Percentiles rank a stretch among this genome's conserved stretches.
Evolutionary conservation across 768 basidiomycete species (phyloP).

Genomic region (Melanogaster broomeanus): DNA sequence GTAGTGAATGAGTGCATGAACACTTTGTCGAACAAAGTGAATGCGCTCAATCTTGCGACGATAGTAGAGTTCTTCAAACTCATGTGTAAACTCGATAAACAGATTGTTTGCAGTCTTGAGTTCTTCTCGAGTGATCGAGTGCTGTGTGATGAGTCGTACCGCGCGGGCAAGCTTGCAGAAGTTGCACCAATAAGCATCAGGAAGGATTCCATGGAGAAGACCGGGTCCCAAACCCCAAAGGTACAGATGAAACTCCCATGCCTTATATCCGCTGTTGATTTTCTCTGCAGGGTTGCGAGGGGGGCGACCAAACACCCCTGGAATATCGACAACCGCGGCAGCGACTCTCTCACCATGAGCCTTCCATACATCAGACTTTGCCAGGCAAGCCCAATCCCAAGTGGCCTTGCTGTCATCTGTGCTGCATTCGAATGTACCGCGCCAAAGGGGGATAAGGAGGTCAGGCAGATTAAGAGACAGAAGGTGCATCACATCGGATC

Average conservation of each 20-base stretch:
- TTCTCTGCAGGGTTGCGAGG: slow-evolving; percentile 23
- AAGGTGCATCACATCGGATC: slow-evolving; percentile 44
- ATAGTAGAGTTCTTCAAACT: too few relatives aligned
- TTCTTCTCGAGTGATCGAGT: too few relatives aligned
- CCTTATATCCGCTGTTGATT: slow-evolving; percentile 24
- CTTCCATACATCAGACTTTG: slow-evolving; percentile 22
- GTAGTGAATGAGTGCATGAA: slow-evolving; percentile 22
- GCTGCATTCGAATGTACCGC: too few relatives aligned
- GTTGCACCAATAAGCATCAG: slow-evolving; percentile 12
- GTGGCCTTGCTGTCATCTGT: slow-evolving; percentile 15
- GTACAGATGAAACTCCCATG: slow-evolving; percentile 16
- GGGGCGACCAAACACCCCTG: slow-evolving; percentile 25
- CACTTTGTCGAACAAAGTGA: too few relatives aligned
- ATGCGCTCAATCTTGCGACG: too few relatives aligned
- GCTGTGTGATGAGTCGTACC: too few relatives aligned
- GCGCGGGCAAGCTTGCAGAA: too few relatives aligned
- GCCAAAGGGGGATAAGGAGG: slow-evolving; percentile 22
- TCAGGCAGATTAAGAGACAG: slow-evolving; percentile 25
- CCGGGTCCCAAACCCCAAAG: slow-evolving; percentile 17
- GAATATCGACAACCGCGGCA: slow-evolving; percentile 14
- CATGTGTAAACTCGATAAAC: too few relatives aligned
- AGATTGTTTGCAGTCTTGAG: too few relatives aligned
- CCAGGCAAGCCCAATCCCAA: slow-evolving; percentile 28
- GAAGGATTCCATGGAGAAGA: slow-evolving; percentile 14
- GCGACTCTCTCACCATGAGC: slow-evolving; percentile 24